Evolutionary conservation across 768 basidiomycete genomes (phyloP).

Genomic region (Agaricus sinodeliciosus): DNA sequence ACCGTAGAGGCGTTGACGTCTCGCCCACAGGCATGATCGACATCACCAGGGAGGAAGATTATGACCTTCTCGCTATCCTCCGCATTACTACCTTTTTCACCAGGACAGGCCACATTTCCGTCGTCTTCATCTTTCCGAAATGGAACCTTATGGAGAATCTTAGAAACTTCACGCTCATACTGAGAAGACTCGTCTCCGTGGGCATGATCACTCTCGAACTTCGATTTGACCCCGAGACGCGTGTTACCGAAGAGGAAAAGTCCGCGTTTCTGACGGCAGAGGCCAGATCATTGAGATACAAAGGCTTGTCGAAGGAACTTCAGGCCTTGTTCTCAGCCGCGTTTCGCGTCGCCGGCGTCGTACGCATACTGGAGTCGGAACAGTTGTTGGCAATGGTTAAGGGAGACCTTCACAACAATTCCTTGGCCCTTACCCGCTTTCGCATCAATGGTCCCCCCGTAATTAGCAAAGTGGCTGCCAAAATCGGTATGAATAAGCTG

Average conservation of each 20-base stretch:
- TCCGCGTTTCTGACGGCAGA: slow-evolving; percentile 8
- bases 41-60: slow-evolving; percentile 10
- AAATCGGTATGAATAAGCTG: slow-evolving; percentile 9
- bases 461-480: slow-evolving; percentile 10
- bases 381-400: slow-evolving; percentile 6
- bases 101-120: slow-evolving; percentile 9
- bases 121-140: slow-evolving; percentile 11
- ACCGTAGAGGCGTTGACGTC: slow-evolving; percentile 11
- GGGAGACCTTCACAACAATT: slow-evolving; percentile 1
- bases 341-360: slow-evolving; percentile 8
- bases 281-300: slow-evolving; percentile 7
- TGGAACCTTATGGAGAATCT: slow-evolving; percentile 11
- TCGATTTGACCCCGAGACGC: slow-evolving; percentile 9
- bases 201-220: slow-evolving; percentile 10
- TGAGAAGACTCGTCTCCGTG: slow-evolving; percentile 9
- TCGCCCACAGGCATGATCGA: slow-evolving; percentile 9
- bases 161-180: slow-evolving; percentile 8
- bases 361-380: slow-evolving; percentile 10
- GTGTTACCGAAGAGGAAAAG: slow-evolving; percentile 1
- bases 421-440: slow-evolving; percentile 1
- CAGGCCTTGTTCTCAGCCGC: slow-evolving; percentile 7
- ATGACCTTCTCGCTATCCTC: slow-evolving; percentile 8
- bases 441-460: slow-evolving; percentile 8
- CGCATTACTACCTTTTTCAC: slow-evolving; percentile 11
- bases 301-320: slow-evolving; percentile 7